Base-by-base conservation (phyloP, 176 grass and related monocot species). In the Avena insularis region DNA sequence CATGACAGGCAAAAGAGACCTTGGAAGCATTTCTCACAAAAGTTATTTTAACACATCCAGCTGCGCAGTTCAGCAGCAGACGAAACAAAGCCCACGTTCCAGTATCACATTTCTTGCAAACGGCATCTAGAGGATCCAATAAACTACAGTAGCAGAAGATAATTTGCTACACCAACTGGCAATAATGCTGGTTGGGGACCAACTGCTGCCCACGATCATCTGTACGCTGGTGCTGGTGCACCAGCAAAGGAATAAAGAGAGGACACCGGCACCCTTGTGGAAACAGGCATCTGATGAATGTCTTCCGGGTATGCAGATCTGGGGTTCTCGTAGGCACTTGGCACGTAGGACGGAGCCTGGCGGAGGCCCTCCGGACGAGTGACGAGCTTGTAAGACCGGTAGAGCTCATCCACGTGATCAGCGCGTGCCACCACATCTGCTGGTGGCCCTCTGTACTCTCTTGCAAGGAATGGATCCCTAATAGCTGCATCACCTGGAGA, bases 241-340 rank as follows among this genome's bases (percentile, higher is more conserved):
- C 89, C 93, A 59, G 57, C 84, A 74, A 91, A 93, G 33, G 91
- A 87, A 36, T 91, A 93, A 4, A 60, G 89, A 9, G 79, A 38
- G 75, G 93, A 95, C 43, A 95, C 87, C 0, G 91, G 84, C 60
- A 78, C 63, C 66, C 88, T 85, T 77, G 83, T 70, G 48, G 77
- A 21, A 25, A 57, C 31, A 75, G 81, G 87, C 84, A 64, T 82
- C 80, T 87, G 80, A 80, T 87, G 80, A 13, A 81, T 5, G 60
- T 40, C 63, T 73, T 79, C 92, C 8, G 36, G 29, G 79, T 94
- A 83, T 51, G 63, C 29, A 31, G 57, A 49, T 66, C 66, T 50
- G 6, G 63, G 57, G 56, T 83, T 64, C 43, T 87, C 88, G 13
- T 87, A 86, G 36, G 31, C 55, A 16, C 65, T 31, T 56, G 75